These are phyloP conservation scores for Oryza rufipogon DNA, from an alignment of 176 grass and related monocot genomes.

Conservation along the genomic window DNA sequence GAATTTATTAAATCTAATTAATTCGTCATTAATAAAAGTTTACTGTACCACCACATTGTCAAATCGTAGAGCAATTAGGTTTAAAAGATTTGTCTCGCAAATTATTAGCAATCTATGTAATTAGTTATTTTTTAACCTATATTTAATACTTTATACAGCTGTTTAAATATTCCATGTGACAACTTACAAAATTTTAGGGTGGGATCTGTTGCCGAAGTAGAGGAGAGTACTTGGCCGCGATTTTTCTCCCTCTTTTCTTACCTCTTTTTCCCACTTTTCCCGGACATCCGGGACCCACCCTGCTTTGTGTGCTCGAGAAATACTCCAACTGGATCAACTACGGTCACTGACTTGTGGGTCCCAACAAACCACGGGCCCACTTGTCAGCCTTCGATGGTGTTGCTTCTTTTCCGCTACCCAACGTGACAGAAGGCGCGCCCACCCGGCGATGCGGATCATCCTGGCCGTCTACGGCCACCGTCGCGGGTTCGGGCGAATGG, in stretches of 20 bases:
- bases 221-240: no score
- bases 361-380: accelerated
- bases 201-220: no score
- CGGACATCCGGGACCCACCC: constrained; percentile 18
- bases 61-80: accelerated
- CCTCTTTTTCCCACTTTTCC: constrained; percentile 9
- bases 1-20: no score
- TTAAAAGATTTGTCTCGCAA: no score
- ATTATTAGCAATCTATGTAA: no score
- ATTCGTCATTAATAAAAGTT: accelerated
- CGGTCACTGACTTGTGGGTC: not conserved
- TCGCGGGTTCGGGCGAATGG: not conserved
- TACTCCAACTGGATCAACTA: accelerated
- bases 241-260: not conserved
- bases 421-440: not conserved
- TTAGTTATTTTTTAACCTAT: no score
- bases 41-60: no score
- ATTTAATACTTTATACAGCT: no score
- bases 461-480: not conserved
- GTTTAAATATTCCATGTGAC: no score
- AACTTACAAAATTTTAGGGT: no score
- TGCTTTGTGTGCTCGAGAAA: not conserved
- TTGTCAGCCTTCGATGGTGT: accelerated
- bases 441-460: not conserved
- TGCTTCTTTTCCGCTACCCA: not conserved